Percentiles rank a stretch among this genome's conserved stretches.
Evolutionary conservation across 306 rosid species (phyloP).

Genomic region (Dicorynia guianensis): DNA sequence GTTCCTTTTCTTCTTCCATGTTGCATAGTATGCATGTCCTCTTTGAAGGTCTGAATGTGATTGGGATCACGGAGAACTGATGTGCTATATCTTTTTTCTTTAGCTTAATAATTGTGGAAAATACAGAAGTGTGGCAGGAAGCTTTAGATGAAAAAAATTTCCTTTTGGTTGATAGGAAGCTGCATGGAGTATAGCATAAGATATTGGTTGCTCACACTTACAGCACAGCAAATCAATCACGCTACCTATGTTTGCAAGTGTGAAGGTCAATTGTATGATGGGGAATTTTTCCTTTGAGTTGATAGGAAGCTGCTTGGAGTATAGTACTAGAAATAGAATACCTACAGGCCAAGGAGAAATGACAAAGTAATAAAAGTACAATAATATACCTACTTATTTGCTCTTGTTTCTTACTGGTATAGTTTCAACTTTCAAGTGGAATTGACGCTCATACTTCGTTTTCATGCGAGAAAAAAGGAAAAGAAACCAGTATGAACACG

Average conservation of each 20-base stretch:
- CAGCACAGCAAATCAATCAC: constrained; percentile 1
- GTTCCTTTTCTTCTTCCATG: too few species aligned
- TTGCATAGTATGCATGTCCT: too few species aligned
- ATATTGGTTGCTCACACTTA: constrained; percentile 9
- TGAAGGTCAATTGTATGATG: constrained; percentile 9
- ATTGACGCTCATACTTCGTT: background rate
- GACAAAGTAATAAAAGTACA: background rate
- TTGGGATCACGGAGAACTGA: too few species aligned
- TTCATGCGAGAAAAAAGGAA: too few species aligned
- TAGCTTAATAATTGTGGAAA: constrained; percentile 2
- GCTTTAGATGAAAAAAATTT: constrained; percentile 15
- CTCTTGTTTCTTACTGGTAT: background rate
- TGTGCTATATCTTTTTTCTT: constrained; percentile 9
- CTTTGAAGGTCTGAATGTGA: constrained; percentile 18
- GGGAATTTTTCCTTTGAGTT: background rate
- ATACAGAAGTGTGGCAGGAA: constrained; percentile 20
- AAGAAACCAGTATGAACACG: too few species aligned
- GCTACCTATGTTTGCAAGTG: constrained; percentile 9
- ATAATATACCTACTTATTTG: too few species aligned
- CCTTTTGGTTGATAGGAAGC: constrained; percentile 27
- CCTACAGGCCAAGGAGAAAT: background rate
- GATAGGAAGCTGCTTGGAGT: background rate
- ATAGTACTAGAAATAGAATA: background rate
- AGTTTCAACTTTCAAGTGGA: background rate
- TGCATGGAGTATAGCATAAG: background rate